Evolutionary conservation across 2,329 filamentous ascomycete species (phyloP), one percentile per base, ranked within the genome.

Genomic region (Aspergillus fumigatus): DNA sequence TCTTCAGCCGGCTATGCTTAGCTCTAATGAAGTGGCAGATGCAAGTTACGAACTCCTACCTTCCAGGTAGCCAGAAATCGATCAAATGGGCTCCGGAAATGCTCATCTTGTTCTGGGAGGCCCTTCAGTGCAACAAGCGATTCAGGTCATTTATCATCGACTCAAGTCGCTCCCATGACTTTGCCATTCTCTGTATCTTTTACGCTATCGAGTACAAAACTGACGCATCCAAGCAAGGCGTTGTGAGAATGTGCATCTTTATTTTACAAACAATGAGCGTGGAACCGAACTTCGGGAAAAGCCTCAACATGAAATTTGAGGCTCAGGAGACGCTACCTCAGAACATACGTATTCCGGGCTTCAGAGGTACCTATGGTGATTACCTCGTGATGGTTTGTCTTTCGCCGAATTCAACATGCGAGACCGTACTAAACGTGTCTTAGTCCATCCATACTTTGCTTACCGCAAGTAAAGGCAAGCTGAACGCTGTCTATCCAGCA

Each of bases 121-220:
- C 91, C 40, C 85, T 94, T 4, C 94, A 99, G 74, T 97, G 93
- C 81, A 99, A 99, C 76, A 97, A 96, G 76, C 84, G 93, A 57
- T 99, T 99, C 76, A 84, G 94, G 32, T 91, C 92, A 1, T 99
- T 97, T 74, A 94, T 99, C 67, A 93, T 97, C 61, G 94, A 99
- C 66, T 97, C 94, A 0, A 91, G 94, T 69, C 83, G 93, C 53
- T 90, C 90, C 0, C 90, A 97, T 67, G 94, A 99, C 71, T 97
- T 97, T 73, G 82, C 97, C 52, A 85, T 97, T 11, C 79, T 97
- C 21, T 86, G 95, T 43, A 78, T 97, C 3, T 99, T 95, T 75
- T 97, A 97, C 71, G 91, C 92, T 4, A 85, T 96, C 49, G 92
- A 96, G 70, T 89, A 94, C 73, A 92, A 91, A 69, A 84, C 86